Evolutionary conservation across 2,329 filamentous ascomycete genomes (phyloP), one percentile per base, ranked within the genome.

Genomic region (Cladophialophora carrionii): DNA sequence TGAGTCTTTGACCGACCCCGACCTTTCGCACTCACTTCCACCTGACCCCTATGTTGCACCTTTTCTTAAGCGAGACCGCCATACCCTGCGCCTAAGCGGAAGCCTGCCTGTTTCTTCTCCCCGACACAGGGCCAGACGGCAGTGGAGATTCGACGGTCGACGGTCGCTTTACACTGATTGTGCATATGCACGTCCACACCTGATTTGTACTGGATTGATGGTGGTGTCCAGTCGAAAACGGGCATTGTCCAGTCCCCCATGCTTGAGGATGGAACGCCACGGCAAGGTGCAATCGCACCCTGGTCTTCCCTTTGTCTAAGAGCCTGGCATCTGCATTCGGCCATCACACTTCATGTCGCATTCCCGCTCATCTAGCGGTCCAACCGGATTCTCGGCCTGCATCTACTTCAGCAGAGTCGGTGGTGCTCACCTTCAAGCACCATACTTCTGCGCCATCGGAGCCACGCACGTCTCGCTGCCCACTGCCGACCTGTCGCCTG

Each of bases 291-390:
- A 49, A 49, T 58, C 26, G 56, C 41, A 26, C 31, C 57, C 57
- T 51, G 32, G 57, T 53, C 32, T 3, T n/a, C 14, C 4, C 34
- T 32, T 32, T 34, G 31, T 52, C 37, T n/a, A 24, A 37, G 31
- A 53, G 17, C 41, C 41, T 20, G 10, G 46, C 37, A 7, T 48
- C 12, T n/a, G 52, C 22, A 31, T 20, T n/a, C 9, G 22, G 14
- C 51, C 37, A 63, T 57, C 61, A 63, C 61, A 57, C 9, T 43
- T 57, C 43, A 52, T 63, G 61, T 57, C 53, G 61, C 61, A 57
- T 60, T 49, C 29, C 14, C 17, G 17, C 5, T 43, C 37, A 43
- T 3, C 37, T 43, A 43, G n/a, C 52, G 34, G 53, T 53, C 43
- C 49, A 37, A 43, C 32, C 51, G 24, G 17, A 49, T 57, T 48